Evolutionary conservation across 768 basidiomycete species (phyloP), one percentile per base, ranked within the genome.

Genomic region (Phlebiopsis gigantea): DNA sequence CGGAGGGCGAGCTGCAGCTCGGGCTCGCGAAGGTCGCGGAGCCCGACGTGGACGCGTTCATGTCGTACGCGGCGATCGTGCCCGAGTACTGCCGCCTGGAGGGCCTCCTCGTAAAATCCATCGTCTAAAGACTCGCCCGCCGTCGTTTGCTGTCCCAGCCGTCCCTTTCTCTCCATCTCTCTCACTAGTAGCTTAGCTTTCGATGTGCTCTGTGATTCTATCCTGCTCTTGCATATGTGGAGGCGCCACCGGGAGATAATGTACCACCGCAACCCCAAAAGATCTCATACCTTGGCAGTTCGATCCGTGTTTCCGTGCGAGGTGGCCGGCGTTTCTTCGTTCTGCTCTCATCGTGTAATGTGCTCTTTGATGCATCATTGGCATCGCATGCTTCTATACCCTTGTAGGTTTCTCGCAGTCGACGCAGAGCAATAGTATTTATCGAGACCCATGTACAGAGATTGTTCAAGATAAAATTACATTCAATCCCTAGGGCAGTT

Each of bases 21-120:
- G 91, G 91, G 15, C 70, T 92, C 46, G 85, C 82, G 29, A 91
- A 90, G 70, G 85, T 93, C 5, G 90, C 91, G 0, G 89, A 91
- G 57, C 82, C 90, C 14, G 91, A 93, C 66, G 72, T 83, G 53
- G 91, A 93, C 69, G 85, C 90, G 55, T 91, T 91, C 70, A 80
- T 90, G 82, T 81, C 86, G 0, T 93, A 93, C 67, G 89, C 90
- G 19, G 82, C 88, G 31, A 87, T 92, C 66, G 86, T 93, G 17
- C 87, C 89, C 25, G 91, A 93, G 72, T 93, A 84, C 68, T 83
- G 81, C 73, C 75, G 91, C 42, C 70, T 93, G 61, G 91, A 93
- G 71, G 79, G 82, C 10, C 85, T 93, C 80, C 70, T 92, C 50
- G 79, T 85, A 62, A 91, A 90, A 44, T 56, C 55, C 9, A 56